A percentile compares a stretch with the other conserved stretches of the same genome.
These are phyloP conservation scores for Ceratobasidium sp. DNA, from an alignment of 1,284 basidiomycete species.

Conservation along the genomic window DNA sequence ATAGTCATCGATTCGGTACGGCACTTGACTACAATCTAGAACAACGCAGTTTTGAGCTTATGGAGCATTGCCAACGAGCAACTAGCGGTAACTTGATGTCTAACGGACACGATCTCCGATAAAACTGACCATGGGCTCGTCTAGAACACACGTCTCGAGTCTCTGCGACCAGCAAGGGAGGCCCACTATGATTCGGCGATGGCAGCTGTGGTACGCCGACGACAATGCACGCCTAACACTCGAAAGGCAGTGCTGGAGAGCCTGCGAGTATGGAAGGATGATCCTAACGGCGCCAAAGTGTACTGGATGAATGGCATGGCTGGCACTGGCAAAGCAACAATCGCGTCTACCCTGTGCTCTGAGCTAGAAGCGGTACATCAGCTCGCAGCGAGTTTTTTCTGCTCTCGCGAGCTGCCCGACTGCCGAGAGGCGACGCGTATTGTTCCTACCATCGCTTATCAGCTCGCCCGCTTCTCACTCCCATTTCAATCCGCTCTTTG, in stretches of 20 bases:
- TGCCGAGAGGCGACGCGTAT: no score
- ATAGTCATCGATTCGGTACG: no score
- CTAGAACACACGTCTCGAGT: neutral
- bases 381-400: constrained; percentile 9
- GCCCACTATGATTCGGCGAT: no score
- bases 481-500: neutral
- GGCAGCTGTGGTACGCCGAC: no score
- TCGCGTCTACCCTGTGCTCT: constrained; percentile 50
- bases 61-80: neutral
- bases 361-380: neutral
- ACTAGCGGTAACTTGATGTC: neutral
- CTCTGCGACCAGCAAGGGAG: neutral
- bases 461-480: neutral
- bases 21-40: neutral
- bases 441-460: constrained; percentile 19
- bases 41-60: neutral
- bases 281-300: constrained; percentile 36
- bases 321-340: constrained; percentile 51
- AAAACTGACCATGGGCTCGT: neutral
- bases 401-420: constrained; percentile 5
- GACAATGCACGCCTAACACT: no score
- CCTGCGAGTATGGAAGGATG: constrained; percentile 44
- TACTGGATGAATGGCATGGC: constrained; percentile 52
- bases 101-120: neutral
- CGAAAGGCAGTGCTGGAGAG: constrained; percentile 46